Conservation (phyloP, 2,329 filamentous ascomycete genomes). For the Aureobasidium sp. region DNA sequence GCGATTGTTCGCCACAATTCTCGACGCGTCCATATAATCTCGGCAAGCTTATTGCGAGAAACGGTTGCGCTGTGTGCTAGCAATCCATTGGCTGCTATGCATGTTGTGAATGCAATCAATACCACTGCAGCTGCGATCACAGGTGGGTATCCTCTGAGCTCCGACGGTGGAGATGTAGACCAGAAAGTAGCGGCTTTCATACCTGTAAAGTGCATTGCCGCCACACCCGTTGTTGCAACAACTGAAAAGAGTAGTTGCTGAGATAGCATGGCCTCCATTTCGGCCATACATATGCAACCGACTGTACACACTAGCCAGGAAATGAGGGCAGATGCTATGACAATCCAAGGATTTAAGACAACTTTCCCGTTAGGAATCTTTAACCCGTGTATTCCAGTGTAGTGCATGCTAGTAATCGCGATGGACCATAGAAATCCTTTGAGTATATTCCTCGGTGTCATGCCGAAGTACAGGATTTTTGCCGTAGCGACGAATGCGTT, state of each 20-base stretch:
- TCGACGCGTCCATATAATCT: constrained; percentile 29
- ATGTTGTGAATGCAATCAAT: constrained; percentile 29
- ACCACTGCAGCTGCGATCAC: constrained; percentile 27
- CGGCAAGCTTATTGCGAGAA: constrained; percentile 23
- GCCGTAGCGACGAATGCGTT: constrained; percentile 22
- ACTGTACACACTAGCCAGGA: constrained; percentile 30
- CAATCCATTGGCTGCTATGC: constrained; percentile 30
- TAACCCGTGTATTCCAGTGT: constrained; percentile 27
- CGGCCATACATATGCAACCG: constrained; percentile 28
- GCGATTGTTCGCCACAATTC: constrained; percentile 31
- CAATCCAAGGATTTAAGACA: constrained; percentile 23
- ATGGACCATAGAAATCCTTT: constrained; percentile 31
- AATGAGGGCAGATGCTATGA: constrained; percentile 28
- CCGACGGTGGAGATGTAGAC: constrained; percentile 22
- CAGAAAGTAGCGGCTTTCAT: constrained; percentile 29
- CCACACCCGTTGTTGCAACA: constrained; percentile 30
- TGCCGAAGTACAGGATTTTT: constrained; percentile 22
- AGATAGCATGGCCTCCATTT: constrained; percentile 28
- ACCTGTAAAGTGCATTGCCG: constrained; percentile 32
- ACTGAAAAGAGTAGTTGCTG: constrained; percentile 29
- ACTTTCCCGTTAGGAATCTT: constrained; percentile 28
- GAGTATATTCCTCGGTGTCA: constrained; percentile 22
- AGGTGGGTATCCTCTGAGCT: constrained; percentile 27
- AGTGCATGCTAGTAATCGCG: constrained; percentile 31
- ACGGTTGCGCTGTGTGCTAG: constrained; percentile 31